Evolutionary conservation across 495 filamentous ascomycete genomes (phyloP), one percentile per base, ranked within the genome.

Genomic region (Xylaria intraflava): DNA sequence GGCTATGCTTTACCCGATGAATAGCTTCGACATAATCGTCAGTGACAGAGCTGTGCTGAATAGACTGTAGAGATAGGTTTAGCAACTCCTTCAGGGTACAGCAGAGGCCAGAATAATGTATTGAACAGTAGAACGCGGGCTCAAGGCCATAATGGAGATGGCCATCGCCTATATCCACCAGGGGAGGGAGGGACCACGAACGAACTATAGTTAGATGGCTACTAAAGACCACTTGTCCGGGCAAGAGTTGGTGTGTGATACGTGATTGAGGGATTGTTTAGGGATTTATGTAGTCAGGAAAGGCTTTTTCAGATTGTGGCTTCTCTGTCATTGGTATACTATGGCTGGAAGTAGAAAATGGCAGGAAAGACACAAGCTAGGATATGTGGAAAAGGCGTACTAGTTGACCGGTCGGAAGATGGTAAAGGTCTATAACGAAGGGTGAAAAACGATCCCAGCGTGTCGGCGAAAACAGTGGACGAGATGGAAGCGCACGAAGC

Each of bases 21-120:
- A 95, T 51, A 95, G 77, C 69, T 95, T 95, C 26, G 89, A 80
- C 90, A 95, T 95, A 49, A 59, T 78, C 67, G 59, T 24, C 20
- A 35, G 1, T 6, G 19, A 22, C 26, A 52, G 54, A 58, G 48
- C 31, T 31, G 4, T 19, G 41, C 26, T 36, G 19, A 23, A 20
- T 7, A 43, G 31, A 7, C 29, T 50, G 27, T n/a, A 40, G 16
- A 27, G 5, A 27, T 16, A 52, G 39, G 38, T 60, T 46, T 33
- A 46, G 35, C 30, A 24, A 20, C 26, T 35, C 26, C 30, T 46
- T 16, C 53, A 51, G 62, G 54, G 24, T 43, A 50, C 40, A 29
- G 30, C 9, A 8, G 43, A 10, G 26, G 12, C 7, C n/a, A 9
- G 43, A 2, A 0, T 11, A 12, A 26, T 1, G 19, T 19, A 17